Base-by-base conservation (phyloP, 495 filamentous ascomycete genomes). In the Penicillium parvum region DNA sequence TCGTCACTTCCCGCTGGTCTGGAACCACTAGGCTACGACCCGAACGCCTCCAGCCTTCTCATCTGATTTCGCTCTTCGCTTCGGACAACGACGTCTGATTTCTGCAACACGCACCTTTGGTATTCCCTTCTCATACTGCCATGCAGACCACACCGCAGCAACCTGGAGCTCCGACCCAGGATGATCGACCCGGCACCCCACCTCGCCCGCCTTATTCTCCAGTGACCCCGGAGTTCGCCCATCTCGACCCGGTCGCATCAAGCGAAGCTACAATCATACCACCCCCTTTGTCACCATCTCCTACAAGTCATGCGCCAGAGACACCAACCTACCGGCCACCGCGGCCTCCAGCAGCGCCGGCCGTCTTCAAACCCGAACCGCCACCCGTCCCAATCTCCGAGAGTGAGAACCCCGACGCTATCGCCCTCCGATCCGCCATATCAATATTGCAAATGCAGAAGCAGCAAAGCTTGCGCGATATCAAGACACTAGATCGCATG, bases 371-470 rank as follows among this genome's bases (percentile, higher is more conserved):
- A 18, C 56, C 66, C 0, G 61, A 69, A 37, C 85, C 85, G 0
- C 63, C 72, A 0, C 68, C 83, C 1, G 70, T 78, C 9, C 83
- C 88, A 8, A 81, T 95, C 53, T 77, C 79, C 41, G 83, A 88
- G 60, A 82, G 81, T 49, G 72, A 78, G 35, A 94, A 94, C 52
- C 79, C 87, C 4, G 90, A 96, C 68, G 88, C 82, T 1, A 82
- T 94, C 16, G 90, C 90, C 3, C 71, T 96, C 19, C 78, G 82
- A 26, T 82, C 83, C 15, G 84, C 89, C 3, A 85, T 95, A 50
- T 79, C 83, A 3, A 82, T 94, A 32, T 69, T 96, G 22, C 86
- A 91, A 66, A 66, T 92, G 32, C 90, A 96, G 65, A 84, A 83
- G 33, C 76, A 82, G 48, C 85, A 85, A 59, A 82, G 83, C 11